Evolutionary conservation across 192 early-diverging fungal species (phyloP), one percentile per base, ranked within the genome.

Genomic region (Coemansia sp.): DNA sequence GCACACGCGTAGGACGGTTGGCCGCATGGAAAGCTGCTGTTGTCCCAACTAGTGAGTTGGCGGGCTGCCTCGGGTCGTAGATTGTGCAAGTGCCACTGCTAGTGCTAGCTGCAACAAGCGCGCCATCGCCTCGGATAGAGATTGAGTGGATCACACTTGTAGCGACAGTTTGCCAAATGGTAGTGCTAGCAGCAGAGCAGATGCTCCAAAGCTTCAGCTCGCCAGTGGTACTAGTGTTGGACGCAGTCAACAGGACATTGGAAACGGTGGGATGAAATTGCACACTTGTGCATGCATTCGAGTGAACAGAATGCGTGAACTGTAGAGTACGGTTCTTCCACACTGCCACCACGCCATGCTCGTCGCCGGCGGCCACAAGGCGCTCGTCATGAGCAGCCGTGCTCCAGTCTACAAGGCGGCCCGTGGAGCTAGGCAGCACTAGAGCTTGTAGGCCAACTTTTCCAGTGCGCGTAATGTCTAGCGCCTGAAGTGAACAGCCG

Each of bases 1-100:
- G n/a, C 16, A 86, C 83, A 46, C 84, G 86, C 3, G 88, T 69
- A 6, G 53, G 87, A 10, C 78, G 78, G 1, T 70, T 69, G 1
- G 78, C 36, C 5, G 73, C 73, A 35, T 81, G 66, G 26, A 81
- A 42, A 6, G 63, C 69, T 9, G 66, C 26, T 0, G 73, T 72
- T 24, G 16, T 65, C 11, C 63, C 77, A n/a, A 62, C 56, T 10
- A 48, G 37, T 14, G 53, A 55, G 39, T 45, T 16, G 1, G 46
- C 62, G 0, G 55, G 9, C 10, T 60, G 42, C 16, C 78, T 60
- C 20, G 69, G 78, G 57, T 81, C 78, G 36, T 64, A 69, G 20
- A 81, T 45, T 23, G 39, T 33, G 10, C 62, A 61, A 11, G 36
- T 42, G 10, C 78, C 78, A 16, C 60, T 59, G 42, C 65, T 66